These are phyloP conservation scores for Boletellus deceptivus DNA, from an alignment of 1,284 basidiomycete genomes.

Conservation along the genomic window DNA sequence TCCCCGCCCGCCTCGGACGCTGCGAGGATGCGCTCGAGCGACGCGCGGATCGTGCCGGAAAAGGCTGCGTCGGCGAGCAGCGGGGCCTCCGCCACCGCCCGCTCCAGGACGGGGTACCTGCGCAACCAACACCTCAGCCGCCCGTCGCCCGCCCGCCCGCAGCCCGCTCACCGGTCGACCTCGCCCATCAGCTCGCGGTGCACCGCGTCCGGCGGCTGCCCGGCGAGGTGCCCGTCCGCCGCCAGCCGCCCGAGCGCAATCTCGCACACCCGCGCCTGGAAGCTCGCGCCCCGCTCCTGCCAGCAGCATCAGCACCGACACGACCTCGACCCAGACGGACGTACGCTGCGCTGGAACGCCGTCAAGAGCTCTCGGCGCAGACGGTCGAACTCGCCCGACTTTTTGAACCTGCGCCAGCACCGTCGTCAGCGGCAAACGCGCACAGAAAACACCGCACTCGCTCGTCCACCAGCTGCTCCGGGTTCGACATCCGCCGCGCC, in stretches of 20 bases:
- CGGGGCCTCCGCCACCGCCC: slow-evolving; percentile 55
- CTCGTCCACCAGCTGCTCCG: slow-evolving; percentile 61
- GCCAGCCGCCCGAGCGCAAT: slow-evolving; percentile 56
- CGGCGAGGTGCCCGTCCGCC: slow-evolving; percentile 53
- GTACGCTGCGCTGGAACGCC: slow-evolving; percentile 63
- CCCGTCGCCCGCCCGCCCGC: not conserved
- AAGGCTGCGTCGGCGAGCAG: slow-evolving; percentile 53
- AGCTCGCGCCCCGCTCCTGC: slow-evolving; percentile 49
- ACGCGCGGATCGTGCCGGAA: slow-evolving; percentile 42
- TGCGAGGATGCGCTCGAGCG: slow-evolving; percentile 42
- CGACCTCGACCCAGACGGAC: not conserved
- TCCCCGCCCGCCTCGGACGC: slow-evolving; percentile 17
- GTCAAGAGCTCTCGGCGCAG: slow-evolving; percentile 62
- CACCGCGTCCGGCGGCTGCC: slow-evolving; percentile 50
- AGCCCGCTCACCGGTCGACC: slow-evolving; percentile 54
- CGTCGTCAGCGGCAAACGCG: not conserved
- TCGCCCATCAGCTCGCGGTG: slow-evolving; percentile 67
- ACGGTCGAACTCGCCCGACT: slow-evolving; percentile 76
- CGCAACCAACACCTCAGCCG: no score
- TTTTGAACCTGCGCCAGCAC: slow-evolving; percentile 58
- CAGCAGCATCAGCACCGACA: not conserved
- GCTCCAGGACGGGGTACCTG: slow-evolving; percentile 44
- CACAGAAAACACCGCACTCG: slow-evolving; percentile 28
- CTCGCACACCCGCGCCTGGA: slow-evolving; percentile 59
- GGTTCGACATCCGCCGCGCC: slow-evolving; percentile 41